phyloP scores from a whole-genome alignment of 495 filamentous ascomycete species.

The Lasiosphaeria hispida region DNA sequence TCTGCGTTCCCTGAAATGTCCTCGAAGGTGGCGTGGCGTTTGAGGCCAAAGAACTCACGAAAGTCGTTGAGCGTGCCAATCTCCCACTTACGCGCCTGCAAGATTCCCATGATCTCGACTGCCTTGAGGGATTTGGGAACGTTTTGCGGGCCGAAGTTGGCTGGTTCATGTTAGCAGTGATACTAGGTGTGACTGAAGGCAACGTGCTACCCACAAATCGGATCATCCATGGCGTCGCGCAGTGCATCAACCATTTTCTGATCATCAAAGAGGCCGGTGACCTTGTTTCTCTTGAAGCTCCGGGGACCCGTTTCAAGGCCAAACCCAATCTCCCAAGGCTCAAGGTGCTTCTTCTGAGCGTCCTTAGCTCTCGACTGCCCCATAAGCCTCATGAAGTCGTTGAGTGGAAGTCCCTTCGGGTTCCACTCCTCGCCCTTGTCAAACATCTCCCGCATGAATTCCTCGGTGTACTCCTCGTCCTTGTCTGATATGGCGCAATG shows the following conservation, averaged over 20 bases:
- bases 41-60: conserved; percentile 67
- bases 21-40: conserved; percentile 65
- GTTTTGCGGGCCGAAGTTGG: conserved; percentile 60
- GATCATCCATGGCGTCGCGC: conserved; percentile 57
- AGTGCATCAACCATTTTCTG: conserved; percentile 61
- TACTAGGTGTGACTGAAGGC: conserved; percentile 52
- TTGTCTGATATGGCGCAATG: conserved; percentile 64
- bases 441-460: conserved; percentile 55
- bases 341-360: conserved; percentile 44
- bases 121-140: conserved; percentile 66
- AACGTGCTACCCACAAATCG: conserved; percentile 51
- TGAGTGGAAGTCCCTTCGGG: conserved; percentile 58
- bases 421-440: conserved; percentile 50
- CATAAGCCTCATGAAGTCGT: conserved; percentile 53
- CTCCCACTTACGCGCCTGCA: conserved; percentile 75
- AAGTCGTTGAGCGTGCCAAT: conserved; percentile 79
- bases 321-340: conserved; percentile 60
- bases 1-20: conserved; percentile 71
- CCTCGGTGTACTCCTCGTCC: conserved; percentile 60
- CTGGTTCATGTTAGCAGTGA: conserved; percentile 49
- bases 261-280: conserved; percentile 57
- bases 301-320: conserved; percentile 54
- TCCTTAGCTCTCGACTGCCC: conserved; percentile 40
- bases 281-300: conserved; percentile 50
- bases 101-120: conserved; percentile 74